These are phyloP conservation scores for Penicillium steckii DNA, from an alignment of 495 filamentous ascomycete genomes.

Conservation along the genomic window DNA sequence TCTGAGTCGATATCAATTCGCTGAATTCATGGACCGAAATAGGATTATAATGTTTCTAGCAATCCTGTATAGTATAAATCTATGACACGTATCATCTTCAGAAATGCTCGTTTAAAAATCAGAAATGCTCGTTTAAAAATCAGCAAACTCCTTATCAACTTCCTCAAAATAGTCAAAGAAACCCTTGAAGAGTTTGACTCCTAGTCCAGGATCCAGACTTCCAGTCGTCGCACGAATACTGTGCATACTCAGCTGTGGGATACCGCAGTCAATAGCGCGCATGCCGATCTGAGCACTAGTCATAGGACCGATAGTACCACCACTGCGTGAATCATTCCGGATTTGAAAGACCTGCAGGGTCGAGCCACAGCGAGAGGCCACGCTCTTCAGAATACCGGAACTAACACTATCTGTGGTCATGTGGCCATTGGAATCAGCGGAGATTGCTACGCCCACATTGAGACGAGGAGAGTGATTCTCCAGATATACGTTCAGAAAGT, in stretches of 20 bases:
- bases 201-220: constrained; percentile 80
- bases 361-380: constrained; percentile 67
- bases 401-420: constrained; percentile 88
- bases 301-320: constrained; percentile 96
- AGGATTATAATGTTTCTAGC: not conserved
- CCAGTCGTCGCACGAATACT: constrained; percentile 89
- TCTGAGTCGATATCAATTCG: too few species aligned
- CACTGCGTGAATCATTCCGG: constrained; percentile 81
- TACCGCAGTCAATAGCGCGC: constrained; percentile 83
- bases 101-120: not conserved
- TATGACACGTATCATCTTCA: not conserved
- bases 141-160: constrained; percentile 80
- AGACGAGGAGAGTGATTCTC: constrained; percentile 80
- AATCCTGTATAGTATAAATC: constrained; percentile 2
- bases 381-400: constrained; percentile 68
- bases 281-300: constrained; percentile 77
- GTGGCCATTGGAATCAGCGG: constrained; percentile 86
- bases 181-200: constrained; percentile 82
- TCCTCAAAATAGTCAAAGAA: constrained; percentile 87
- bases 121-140: too few species aligned
- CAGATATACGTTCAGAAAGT: constrained; percentile 80
- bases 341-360: constrained; percentile 91
- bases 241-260: constrained; percentile 95
- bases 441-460: constrained; percentile 85
- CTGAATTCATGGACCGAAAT: too few species aligned